Conservation (phyloP, 345 rosid genomes). For the Lepidium sativum region DNA sequence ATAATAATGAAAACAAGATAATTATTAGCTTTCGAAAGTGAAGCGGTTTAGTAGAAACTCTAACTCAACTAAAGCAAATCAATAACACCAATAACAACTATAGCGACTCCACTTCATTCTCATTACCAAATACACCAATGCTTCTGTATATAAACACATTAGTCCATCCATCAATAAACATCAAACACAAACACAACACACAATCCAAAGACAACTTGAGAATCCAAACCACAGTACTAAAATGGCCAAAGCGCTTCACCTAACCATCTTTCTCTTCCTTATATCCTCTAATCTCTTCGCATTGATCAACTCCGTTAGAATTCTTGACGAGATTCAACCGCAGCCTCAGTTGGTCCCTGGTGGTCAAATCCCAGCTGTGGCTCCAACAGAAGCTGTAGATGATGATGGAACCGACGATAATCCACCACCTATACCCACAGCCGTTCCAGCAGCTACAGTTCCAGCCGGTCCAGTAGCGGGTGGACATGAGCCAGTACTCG, state of each 20-base stretch:
- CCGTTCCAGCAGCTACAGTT: slow-evolving; percentile 11
- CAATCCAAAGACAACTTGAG: neutral
- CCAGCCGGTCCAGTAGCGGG: slow-evolving; percentile 20
- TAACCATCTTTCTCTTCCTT: slow-evolving; percentile 31
- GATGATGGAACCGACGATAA: slow-evolving; percentile 6
- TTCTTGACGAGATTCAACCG: slow-evolving; percentile 45
- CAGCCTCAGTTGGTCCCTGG: slow-evolving; percentile 34
- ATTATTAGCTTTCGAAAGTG: neutral
- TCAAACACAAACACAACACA: slow-evolving; percentile 5
- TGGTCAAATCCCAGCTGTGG: slow-evolving; percentile 37
- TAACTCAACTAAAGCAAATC: no score
- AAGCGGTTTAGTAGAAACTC: slow-evolving; percentile 14
- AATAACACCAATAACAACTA: no score
- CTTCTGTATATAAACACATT: slow-evolving; percentile 11
- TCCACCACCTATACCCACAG: neutral
- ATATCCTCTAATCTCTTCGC: slow-evolving; percentile 29
- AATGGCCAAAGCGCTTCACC: slow-evolving; percentile 33
- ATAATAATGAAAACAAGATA: neutral
- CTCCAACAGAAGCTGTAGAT: slow-evolving; percentile 28
- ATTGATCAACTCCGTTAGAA: slow-evolving; percentile 43
- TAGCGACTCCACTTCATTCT: slow-evolving; percentile 14
- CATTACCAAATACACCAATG: slow-evolving; percentile 2
- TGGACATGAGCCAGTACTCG: slow-evolving; percentile 31
- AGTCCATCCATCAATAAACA: neutral
- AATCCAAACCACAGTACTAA: neutral